Conservation (phyloP, 1,284 basidiomycete species). For the Trichosporon faecale region DNA sequence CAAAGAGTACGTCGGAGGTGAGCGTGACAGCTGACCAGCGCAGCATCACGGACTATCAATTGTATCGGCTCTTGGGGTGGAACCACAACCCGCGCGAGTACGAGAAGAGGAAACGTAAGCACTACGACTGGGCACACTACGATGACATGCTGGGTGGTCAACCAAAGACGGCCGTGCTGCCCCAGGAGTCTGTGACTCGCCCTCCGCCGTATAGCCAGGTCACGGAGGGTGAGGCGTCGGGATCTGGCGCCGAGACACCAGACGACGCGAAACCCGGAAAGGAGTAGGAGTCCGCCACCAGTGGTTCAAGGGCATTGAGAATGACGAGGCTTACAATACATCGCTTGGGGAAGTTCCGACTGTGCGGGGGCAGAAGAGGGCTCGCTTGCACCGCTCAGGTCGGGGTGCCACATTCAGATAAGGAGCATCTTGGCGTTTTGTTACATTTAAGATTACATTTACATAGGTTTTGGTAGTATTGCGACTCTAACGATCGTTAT, state of each 20-base stretch:
- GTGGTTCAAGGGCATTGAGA: not conserved
- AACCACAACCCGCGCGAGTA: not conserved
- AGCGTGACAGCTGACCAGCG: not conserved
- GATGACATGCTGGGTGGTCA: not conserved
- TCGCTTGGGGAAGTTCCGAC: not conserved
- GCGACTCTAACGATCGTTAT: too few relatives aligned
- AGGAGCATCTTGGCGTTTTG: too few relatives aligned
- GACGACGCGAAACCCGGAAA: not conserved
- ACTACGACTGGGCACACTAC: not conserved
- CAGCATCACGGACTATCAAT: not conserved
- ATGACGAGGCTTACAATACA: too few relatives aligned
- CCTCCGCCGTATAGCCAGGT: not conserved
- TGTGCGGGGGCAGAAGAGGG: too few relatives aligned
- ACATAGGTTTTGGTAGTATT: too few relatives aligned
- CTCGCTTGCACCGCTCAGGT: too few relatives aligned
- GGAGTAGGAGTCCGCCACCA: not conserved
- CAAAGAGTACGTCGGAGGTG: not conserved
- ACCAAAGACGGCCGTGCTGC: not conserved
- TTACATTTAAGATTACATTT: too few relatives aligned
- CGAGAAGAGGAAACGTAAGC: not conserved
- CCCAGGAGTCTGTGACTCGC: not conserved
- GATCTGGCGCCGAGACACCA: not conserved
- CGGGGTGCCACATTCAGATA: too few relatives aligned
- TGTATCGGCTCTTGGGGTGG: not conserved
- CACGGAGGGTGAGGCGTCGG: not conserved